These are phyloP conservation scores for Ceratobasidium theobromae DNA, from an alignment of 1,284 basidiomycete genomes.

Conservation along the genomic window DNA sequence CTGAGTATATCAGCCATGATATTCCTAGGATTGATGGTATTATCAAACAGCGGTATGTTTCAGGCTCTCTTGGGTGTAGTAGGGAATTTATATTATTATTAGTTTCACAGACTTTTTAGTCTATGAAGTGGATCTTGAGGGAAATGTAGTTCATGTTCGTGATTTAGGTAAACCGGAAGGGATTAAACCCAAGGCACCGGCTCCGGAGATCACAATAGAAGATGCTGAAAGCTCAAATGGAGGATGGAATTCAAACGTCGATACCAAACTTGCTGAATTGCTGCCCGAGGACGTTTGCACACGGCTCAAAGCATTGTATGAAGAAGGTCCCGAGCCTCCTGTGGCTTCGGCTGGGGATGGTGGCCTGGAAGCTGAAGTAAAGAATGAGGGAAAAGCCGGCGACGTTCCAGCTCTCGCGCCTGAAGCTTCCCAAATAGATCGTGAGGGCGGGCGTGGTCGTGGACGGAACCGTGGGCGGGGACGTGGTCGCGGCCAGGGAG, in stretches of 20 bases:
- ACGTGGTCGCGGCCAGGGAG: constrained; percentile 50
- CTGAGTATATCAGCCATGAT: constrained; percentile 75
- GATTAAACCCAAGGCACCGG: constrained; percentile 30
- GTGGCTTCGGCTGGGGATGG: constrained; percentile 55
- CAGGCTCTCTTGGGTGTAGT: background rate
- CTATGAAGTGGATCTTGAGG: constrained; percentile 79
- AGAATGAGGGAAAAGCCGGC: constrained; percentile 41
- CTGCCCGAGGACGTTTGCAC: constrained; percentile 61
- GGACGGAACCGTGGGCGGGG: constrained; percentile 48
- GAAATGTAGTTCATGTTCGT: constrained; percentile 76
- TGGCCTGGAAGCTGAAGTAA: constrained; percentile 61
- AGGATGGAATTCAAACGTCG: background rate
- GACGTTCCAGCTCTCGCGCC: constrained; percentile 40
- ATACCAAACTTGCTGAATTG: constrained; percentile 57
- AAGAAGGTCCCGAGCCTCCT: constrained; percentile 74
- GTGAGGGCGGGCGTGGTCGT: constrained; percentile 43
- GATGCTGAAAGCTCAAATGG: background rate
- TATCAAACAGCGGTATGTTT: constrained; percentile 85
- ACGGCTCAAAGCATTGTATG: constrained; percentile 68
- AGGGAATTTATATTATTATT: background rate
- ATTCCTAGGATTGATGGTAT: constrained; percentile 81
- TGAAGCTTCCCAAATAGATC: constrained; percentile 16
- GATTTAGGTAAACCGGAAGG: constrained; percentile 66
- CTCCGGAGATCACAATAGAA: background rate
- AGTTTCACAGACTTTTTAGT: constrained; percentile 97